These are phyloP conservation scores for Protea cynaroides DNA, from an alignment of 164 flowering plant species.

Conservation along the genomic window DNA sequence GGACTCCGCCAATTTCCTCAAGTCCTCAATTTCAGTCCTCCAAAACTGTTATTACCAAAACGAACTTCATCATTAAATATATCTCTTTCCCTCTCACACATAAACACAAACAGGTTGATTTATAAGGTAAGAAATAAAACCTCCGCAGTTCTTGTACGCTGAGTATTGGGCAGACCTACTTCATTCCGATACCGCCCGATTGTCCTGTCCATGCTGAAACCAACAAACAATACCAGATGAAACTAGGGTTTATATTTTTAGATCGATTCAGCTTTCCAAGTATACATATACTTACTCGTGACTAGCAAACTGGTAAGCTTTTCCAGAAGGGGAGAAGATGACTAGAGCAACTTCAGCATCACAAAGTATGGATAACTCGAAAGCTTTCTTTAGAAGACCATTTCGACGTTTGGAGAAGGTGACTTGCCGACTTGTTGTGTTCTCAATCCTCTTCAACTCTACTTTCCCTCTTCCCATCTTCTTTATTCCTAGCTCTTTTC, in stretches of 20 bases:
- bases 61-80: not conserved
- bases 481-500: too few relatives aligned
- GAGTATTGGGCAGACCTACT: conserved; percentile 25
- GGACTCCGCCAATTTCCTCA: conserved; percentile 29
- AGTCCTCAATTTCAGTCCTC: conserved; percentile 44
- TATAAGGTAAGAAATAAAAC: conserved; percentile 11
- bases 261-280: too few relatives aligned
- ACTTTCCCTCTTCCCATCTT: conserved; percentile 60
- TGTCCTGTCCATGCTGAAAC: conserved; percentile 40
- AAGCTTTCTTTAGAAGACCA: conserved; percentile 58
- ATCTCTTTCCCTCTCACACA: too few relatives aligned
- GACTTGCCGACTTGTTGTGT: conserved; percentile 47
- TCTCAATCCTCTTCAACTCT: conserved; percentile 56
- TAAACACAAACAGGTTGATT: not conserved
- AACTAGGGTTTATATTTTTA: too few relatives aligned
- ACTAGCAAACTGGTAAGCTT: conserved; percentile 37
- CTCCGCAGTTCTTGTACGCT: conserved; percentile 27
- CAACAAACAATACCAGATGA: too few relatives aligned
- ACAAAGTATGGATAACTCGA: conserved; percentile 47
- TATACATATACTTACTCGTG: conserved; percentile 25
- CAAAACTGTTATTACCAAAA: conserved; percentile 31
- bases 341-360: conserved; percentile 53
- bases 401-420: conserved; percentile 52
- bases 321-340: conserved; percentile 45
- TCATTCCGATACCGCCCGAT: conserved; percentile 33